phyloP scores from a whole-genome alignment of 2,329 filamentous ascomycete genomes.

The Fusarium humuli region DNA sequence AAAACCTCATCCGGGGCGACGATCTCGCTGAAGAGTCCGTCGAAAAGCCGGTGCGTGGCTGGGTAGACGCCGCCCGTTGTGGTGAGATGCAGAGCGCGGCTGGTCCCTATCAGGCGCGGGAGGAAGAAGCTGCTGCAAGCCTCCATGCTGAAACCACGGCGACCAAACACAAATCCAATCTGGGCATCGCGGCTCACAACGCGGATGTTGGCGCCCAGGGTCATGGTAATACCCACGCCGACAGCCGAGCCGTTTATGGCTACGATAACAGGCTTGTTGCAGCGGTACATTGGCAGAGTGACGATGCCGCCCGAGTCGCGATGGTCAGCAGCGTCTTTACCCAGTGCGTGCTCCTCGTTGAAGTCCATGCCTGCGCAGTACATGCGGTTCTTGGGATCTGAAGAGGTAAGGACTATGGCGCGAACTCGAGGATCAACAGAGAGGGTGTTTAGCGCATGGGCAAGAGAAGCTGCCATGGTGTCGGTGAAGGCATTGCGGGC shows the following conservation, averaged over 20 bases:
- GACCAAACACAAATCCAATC: conserved; percentile 79
- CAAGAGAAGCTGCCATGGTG: conserved; percentile 71
- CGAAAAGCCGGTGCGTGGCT: conserved; percentile 62
- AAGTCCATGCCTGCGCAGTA: conserved; percentile 72
- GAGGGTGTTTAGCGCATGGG: conserved; percentile 63
- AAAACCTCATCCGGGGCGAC: conserved; percentile 71
- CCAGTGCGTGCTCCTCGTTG: conserved; percentile 49
- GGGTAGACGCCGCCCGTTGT: conserved; percentile 74
- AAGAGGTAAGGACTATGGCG: conserved; percentile 65
- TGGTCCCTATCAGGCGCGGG: conserved; percentile 74
- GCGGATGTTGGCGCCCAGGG: conserved; percentile 65
- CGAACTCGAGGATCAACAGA: conserved; percentile 66
- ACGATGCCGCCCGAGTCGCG: conserved; percentile 66
- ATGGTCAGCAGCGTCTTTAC: conserved; percentile 50
- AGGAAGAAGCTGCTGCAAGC: conserved; percentile 78
- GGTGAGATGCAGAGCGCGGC: conserved; percentile 71
- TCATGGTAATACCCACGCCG: conserved; percentile 72
- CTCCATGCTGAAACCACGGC: conserved; percentile 78
- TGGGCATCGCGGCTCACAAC: conserved; percentile 69
- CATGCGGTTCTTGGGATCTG: conserved; percentile 59
- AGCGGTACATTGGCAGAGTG: conserved; percentile 66
- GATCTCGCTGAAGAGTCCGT: conserved; percentile 74
- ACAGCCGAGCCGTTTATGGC: conserved; percentile 71
- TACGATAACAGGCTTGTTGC: conserved; percentile 68
- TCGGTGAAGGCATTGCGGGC: conserved; percentile 78